A percentile compares a stretch with the other conserved stretches of the same genome.
Conservation (phyloP, 495 filamentous ascomycete genomes). For the Aspergillus baeticus region DNA sequence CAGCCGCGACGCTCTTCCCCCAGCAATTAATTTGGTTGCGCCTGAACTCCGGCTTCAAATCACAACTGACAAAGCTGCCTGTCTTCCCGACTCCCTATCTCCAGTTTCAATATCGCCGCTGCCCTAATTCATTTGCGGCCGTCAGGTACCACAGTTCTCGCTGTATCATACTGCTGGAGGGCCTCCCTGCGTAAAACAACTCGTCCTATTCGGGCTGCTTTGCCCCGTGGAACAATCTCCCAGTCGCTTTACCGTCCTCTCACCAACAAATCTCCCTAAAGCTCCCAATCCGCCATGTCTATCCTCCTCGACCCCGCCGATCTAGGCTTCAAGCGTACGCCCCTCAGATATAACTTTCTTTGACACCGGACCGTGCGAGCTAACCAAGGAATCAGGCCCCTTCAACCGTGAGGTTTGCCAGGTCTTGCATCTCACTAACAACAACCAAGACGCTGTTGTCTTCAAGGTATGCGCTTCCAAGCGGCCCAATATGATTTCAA, state of each 20-base stretch:
- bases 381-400: constrained; percentile 59
- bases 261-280: not conserved
- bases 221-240: constrained; percentile 14
- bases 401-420: constrained; percentile 91
- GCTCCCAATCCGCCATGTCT: constrained; percentile 64
- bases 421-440: constrained; percentile 75
- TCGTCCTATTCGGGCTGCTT: constrained; percentile 11
- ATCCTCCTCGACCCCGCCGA: constrained; percentile 89
- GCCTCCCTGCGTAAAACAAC: constrained; percentile 21
- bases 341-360: constrained; percentile 15
- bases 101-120: not conserved
- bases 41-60: constrained; percentile 17
- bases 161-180: constrained; percentile 11
- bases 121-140: not conserved
- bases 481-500: not conserved
- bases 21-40: constrained; percentile 18
- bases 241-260: constrained; percentile 15
- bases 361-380: not conserved
- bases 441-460: constrained; percentile 74
- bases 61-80: constrained; percentile 7
- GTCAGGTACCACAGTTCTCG: not conserved
- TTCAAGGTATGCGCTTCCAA: constrained; percentile 74
- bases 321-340: constrained; percentile 88
- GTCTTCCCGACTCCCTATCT: not conserved
- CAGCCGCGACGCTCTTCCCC: constrained; percentile 12